phyloP scores from a whole-genome alignment of 768 basidiomycete genomes.

The Termitomyces sp. region DNA sequence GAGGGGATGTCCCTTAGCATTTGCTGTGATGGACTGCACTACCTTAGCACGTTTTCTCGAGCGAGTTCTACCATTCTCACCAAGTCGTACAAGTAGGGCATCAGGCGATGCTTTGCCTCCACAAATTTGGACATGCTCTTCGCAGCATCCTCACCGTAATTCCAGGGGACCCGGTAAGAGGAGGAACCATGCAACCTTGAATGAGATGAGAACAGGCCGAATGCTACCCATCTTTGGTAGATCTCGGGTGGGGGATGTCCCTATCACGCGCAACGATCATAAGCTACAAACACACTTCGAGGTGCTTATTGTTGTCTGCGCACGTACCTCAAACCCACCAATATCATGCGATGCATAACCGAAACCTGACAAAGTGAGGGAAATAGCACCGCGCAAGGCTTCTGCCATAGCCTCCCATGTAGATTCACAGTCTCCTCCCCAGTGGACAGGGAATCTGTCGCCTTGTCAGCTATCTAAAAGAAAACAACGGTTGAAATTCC shows the following conservation, averaged over 20 bases:
- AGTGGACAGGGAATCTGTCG: conserved; percentile 41
- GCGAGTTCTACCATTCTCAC: conserved; percentile 22
- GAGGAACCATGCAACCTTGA: conserved; percentile 67
- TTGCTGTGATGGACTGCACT: conserved; percentile 44
- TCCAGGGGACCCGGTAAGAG: conserved; percentile 76
- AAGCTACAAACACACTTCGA: background rate
- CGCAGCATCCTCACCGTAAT: conserved; percentile 66
- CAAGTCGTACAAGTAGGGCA: conserved; percentile 65
- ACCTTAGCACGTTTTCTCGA: background rate
- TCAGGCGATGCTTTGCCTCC: conserved; percentile 60
- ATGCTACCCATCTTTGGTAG: conserved; percentile 73
- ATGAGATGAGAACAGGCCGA: conserved; percentile 72
- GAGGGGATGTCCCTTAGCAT: conserved; percentile 46
- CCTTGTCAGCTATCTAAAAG: background rate
- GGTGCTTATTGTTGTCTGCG: background rate
- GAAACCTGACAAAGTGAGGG: conserved; percentile 62
- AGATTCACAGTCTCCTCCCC: conserved; percentile 75
- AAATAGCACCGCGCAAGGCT: conserved; percentile 60
- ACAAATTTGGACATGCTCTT: conserved; percentile 56
- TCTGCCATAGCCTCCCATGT: conserved; percentile 79
- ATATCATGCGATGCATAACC: conserved; percentile 73
- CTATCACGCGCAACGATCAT: conserved; percentile 20
- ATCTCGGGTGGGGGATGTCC: conserved; percentile 64
- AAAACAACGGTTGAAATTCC: conserved; percentile 1
- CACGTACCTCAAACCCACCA: conserved; percentile 62